Percentiles rank a stretch among this genome's conserved stretches.
phyloP scores from a whole-genome alignment of 441 rosid species.

The Erysimum cheiri region DNA sequence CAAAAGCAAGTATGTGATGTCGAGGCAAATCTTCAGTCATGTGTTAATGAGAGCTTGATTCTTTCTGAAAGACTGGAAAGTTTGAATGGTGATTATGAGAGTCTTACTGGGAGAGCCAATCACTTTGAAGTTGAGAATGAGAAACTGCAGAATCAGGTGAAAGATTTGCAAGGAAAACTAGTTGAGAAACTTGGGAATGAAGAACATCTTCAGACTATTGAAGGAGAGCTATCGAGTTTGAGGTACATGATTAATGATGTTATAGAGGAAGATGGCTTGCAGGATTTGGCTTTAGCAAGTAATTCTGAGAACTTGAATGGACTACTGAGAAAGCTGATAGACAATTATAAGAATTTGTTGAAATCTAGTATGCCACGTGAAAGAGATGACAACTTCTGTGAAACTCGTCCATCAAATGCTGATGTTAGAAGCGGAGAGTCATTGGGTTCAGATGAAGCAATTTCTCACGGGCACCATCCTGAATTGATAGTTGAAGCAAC shows the following conservation, averaged over 20 bases:
- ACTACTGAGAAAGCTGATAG: conserved; percentile 74
- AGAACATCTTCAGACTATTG: conserved; percentile 52
- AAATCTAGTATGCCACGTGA: conserved; percentile 49
- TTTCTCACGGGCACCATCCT: conserved; percentile 36
- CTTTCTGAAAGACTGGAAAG: conserved; percentile 72
- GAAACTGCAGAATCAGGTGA: conserved; percentile 60
- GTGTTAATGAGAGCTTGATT: conserved; percentile 56
- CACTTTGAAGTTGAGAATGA: conserved; percentile 68
- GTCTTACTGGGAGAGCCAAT: conserved; percentile 51
- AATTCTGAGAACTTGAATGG: conserved; percentile 71
- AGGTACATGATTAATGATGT: conserved; percentile 68
- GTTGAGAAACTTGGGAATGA: conserved; percentile 61
- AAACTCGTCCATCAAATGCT: conserved; percentile 43
- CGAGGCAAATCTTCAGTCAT: conserved; percentile 62
- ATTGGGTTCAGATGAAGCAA: conserved; percentile 47
- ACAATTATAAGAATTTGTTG: conserved; percentile 53
- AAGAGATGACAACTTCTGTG: conserved; percentile 42
- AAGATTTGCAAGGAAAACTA: conserved; percentile 63
- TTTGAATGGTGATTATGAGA: conserved; percentile 56
- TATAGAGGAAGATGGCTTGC: conserved; percentile 58
- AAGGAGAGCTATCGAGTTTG: conserved; percentile 64
- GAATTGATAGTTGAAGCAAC: conserved; percentile 47
- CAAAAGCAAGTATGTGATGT: conserved; percentile 58
- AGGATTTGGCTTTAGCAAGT: conserved; percentile 54
- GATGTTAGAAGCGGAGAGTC: conserved; percentile 50